These are phyloP conservation scores for Sutorius eximius DNA, from an alignment of 1,284 basidiomycete species.

Conservation along the genomic window DNA sequence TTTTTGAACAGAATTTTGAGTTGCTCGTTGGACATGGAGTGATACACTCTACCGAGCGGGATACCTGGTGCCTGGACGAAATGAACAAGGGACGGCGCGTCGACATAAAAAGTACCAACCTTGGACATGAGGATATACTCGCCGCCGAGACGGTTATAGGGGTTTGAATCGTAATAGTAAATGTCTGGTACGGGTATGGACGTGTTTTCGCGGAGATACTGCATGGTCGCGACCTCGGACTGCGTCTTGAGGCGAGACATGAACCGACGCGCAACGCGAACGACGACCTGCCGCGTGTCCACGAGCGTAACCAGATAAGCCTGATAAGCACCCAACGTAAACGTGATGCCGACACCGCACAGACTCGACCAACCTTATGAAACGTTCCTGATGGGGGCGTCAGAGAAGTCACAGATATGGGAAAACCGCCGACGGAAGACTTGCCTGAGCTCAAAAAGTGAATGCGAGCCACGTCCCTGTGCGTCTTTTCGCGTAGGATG, in stretches of 20 bases:
- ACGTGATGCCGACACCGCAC: neutral
- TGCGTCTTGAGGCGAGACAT: slow-evolving; percentile 82
- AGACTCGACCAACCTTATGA: slow-evolving; percentile 56
- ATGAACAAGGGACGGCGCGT: slow-evolving; percentile 19
- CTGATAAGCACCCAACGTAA: slow-evolving; percentile 37
- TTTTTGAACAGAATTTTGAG: slow-evolving; percentile 65
- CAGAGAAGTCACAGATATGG: neutral
- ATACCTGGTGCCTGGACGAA: slow-evolving; percentile 62
- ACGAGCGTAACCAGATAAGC: slow-evolving; percentile 73
- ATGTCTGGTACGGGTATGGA: slow-evolving; percentile 70
- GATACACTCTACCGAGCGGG: slow-evolving; percentile 65
- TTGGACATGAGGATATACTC: slow-evolving; percentile 85
- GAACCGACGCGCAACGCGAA: slow-evolving; percentile 75
- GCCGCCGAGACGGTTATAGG: slow-evolving; percentile 76
- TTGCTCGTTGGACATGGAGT: slow-evolving; percentile 60
- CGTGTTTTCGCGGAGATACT: slow-evolving; percentile 67
- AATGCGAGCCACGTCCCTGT: slow-evolving; percentile 63
- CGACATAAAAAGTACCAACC: slow-evolving; percentile 41
- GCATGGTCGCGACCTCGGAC: slow-evolving; percentile 79
- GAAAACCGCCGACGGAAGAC: slow-evolving; percentile 25
- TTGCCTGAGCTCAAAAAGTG: slow-evolving; percentile 70
- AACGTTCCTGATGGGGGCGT: slow-evolving; percentile 58
- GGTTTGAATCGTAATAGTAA: slow-evolving; percentile 75
- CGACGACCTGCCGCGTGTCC: slow-evolving; percentile 62
- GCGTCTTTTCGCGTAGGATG: slow-evolving; percentile 69